Percentiles rank a stretch among this genome's conserved stretches.
Evolutionary conservation across 495 filamentous ascomycete species (phyloP).

Genomic region (Sporormia fimetaria): DNA sequence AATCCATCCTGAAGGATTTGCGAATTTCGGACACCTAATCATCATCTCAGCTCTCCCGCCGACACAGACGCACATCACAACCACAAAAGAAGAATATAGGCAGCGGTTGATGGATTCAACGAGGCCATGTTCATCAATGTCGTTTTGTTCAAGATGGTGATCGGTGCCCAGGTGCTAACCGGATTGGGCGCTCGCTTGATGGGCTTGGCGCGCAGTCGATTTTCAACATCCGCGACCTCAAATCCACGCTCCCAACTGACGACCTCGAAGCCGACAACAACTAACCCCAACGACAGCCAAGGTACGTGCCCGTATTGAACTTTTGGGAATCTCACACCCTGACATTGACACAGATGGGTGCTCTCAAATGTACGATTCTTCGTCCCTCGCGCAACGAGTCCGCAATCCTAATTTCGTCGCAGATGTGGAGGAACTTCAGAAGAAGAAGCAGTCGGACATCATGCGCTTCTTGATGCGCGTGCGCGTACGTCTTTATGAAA

Average conservation of each 20-base stretch:
- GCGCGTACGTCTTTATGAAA: conserved; percentile 38
- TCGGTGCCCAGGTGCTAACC: too few relatives aligned
- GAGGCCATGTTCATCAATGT: too few relatives aligned
- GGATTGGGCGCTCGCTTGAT: too few relatives aligned
- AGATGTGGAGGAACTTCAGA: conserved; percentile 96
- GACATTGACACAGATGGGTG: conserved; percentile 32
- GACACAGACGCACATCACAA: too few relatives aligned
- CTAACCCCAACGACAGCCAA: conserved; percentile 36
- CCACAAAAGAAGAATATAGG: too few relatives aligned
- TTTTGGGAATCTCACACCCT: conserved; percentile 9
- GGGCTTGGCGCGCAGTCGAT: too few relatives aligned
- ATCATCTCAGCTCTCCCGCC: too few relatives aligned
- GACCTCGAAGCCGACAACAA: conserved; percentile 38
- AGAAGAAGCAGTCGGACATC: conserved; percentile 99
- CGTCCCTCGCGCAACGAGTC: background rate
- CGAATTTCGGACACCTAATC: too few relatives aligned
- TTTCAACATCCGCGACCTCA: conserved; percentile 40
- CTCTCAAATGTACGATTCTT: conserved; percentile 23
- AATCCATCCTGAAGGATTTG: too few relatives aligned
- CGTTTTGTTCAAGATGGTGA: too few relatives aligned
- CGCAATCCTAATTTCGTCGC: conserved; percentile 2
- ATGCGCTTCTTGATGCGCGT: conserved; percentile 98
- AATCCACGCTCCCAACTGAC: conserved; percentile 31
- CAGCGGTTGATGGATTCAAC: too few relatives aligned
- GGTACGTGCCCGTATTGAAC: conserved; percentile 7